Evolutionary conservation across 495 filamentous ascomycete species (phyloP).

Genomic region (Trichoderma asperelloides): DNA sequence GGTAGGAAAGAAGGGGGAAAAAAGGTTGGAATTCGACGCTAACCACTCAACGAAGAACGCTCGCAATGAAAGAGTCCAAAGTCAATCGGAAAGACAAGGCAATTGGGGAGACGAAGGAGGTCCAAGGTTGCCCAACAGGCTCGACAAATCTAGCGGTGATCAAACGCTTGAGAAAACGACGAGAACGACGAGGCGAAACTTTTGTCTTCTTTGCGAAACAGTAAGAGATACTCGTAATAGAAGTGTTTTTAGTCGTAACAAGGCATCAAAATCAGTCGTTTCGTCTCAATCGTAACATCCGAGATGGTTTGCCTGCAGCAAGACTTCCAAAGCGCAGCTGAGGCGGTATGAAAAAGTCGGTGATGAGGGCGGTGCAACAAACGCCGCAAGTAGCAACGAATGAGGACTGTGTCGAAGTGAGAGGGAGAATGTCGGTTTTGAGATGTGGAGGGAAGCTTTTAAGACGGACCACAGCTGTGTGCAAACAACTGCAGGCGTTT

Average conservation of each 20-base stretch:
- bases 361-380: background rate
- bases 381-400: background rate
- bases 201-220: background rate
- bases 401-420: background rate
- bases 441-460: background rate
- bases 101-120: background rate
- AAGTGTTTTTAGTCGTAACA: slow-evolving; percentile 5
- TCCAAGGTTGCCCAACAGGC: background rate
- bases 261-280: slow-evolving; percentile 5
- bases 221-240: slow-evolving; percentile 4
- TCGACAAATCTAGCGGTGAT: background rate
- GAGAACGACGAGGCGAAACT: background rate
- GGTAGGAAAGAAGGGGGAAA: background rate
- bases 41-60: slow-evolving; percentile 3
- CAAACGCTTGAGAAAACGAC: background rate
- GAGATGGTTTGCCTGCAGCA: background rate
- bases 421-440: background rate
- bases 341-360: background rate
- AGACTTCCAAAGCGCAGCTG: background rate
- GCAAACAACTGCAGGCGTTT: slow-evolving; percentile 8
- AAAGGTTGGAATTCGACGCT: slow-evolving; percentile 1
- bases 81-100: background rate
- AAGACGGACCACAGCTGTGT: slow-evolving; percentile 1
- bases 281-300: slow-evolving; percentile 8
- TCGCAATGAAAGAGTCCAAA: slow-evolving; percentile 2